A percentile compares a stretch with the other conserved stretches of the same genome.
These are phyloP conservation scores for Cercophora sp. DNA, from an alignment of 495 filamentous ascomycete genomes.

Conservation along the genomic window DNA sequence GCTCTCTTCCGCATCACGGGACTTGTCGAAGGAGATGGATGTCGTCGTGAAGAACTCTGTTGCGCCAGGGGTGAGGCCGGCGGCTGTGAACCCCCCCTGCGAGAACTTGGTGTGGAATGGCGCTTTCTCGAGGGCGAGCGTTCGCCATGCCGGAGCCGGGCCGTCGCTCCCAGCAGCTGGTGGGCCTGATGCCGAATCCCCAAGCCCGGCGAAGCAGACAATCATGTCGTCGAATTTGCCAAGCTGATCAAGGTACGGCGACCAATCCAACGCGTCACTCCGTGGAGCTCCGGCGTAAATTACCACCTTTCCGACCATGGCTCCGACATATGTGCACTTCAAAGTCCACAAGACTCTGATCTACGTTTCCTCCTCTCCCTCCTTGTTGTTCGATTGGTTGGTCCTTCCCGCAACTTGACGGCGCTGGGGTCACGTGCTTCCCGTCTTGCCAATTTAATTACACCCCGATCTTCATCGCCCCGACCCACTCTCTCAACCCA, in stretches of 20 bases:
- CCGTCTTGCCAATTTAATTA: no score
- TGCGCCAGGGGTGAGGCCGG: no score
- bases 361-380: no score
- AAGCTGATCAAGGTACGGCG: slow-evolving; percentile 47
- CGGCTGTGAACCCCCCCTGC: no score
- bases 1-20: neutral
- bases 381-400: no score
- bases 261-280: slow-evolving; percentile 51
- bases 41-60: slow-evolving; percentile 49
- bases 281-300: slow-evolving; percentile 64
- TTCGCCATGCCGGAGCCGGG: slow-evolving; percentile 49
- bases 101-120: slow-evolving; percentile 40
- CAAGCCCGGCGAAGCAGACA: slow-evolving; percentile 40
- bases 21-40: slow-evolving; percentile 31
- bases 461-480: no score
- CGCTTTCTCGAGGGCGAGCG: slow-evolving; percentile 36
- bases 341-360: neutral
- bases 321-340: neutral
- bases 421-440: no score
- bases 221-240: slow-evolving; percentile 41
- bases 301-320: slow-evolving; percentile 48
- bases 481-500: no score
- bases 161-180: no score
- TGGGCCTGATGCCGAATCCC: slow-evolving; percentile 16
- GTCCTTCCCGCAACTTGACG: no score